Evolutionary conservation across 2,329 filamentous ascomycete species (phyloP).

Genomic region (Cercospora sp.): DNA sequence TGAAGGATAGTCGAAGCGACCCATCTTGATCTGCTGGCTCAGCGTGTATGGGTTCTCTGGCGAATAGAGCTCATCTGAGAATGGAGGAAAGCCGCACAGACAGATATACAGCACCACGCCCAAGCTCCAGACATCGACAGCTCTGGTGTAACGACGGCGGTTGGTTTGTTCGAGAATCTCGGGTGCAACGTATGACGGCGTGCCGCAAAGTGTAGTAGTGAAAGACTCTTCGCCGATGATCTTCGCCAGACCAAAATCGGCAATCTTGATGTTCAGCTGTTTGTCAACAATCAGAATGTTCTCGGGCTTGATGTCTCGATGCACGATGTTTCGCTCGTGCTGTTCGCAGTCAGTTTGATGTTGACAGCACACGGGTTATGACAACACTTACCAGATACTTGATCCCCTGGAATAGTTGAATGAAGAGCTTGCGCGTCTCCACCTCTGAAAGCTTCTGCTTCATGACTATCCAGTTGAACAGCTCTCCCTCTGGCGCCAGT

Average conservation of each 20-base stretch:
- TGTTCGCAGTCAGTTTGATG: conserved; percentile 43
- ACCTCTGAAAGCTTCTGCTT: conserved; percentile 83
- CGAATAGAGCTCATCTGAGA: conserved; percentile 84
- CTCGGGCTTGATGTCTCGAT: conserved; percentile 96
- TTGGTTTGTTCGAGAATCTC: conserved; percentile 85
- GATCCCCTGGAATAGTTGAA: conserved; percentile 86
- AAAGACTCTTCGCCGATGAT: conserved; percentile 99
- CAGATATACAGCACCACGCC: conserved; percentile 99
- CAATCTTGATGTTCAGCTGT: conserved; percentile 82
- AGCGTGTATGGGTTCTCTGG: conserved; percentile 80
- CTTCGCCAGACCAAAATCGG: conserved; percentile 95
- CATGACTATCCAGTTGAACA: conserved; percentile 93
- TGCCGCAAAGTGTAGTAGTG: conserved; percentile 91
- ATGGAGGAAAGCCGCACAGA: conserved; percentile 93
- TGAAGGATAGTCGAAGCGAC: conserved; percentile 89
- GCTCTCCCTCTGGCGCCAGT: conserved; percentile 84
- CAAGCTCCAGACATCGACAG: conserved; percentile 94
- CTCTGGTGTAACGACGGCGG: conserved; percentile 86
- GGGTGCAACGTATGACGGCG: conserved; percentile 86
- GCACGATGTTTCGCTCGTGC: conserved; percentile 97
- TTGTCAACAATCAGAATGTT: conserved; percentile 90
- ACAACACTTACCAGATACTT: conserved; percentile 78
- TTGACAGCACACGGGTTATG: conserved; percentile 26
- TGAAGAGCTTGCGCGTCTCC: conserved; percentile 82
- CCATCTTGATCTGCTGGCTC: conserved; percentile 85